Conservation (phyloP, 208 protist species). For the Leishmania guyanensis region DNA sequence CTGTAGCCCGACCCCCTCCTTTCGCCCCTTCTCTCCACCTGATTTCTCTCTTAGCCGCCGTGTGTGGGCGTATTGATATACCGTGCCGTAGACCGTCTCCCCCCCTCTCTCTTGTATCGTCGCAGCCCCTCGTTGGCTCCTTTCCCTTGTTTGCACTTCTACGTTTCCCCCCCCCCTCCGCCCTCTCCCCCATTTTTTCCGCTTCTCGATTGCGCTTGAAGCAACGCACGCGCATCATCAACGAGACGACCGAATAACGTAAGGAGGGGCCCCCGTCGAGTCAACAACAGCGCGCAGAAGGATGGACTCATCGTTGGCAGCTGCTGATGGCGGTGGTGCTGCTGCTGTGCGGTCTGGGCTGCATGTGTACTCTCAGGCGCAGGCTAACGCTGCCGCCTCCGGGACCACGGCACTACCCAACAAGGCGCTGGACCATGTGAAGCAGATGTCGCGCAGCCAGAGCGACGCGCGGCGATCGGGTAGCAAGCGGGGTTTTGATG, state of each 20-base stretch:
- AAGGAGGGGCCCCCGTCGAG: background rate
- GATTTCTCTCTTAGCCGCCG: constrained; percentile 9
- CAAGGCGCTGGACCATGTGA: constrained; percentile 32
- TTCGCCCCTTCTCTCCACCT: background rate
- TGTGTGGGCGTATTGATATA: constrained; percentile 2
- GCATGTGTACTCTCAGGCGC: constrained; percentile 20
- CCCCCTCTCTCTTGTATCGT: background rate
- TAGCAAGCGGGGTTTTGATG: constrained; percentile 79
- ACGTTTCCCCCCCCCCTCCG: background rate
- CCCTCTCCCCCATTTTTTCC: background rate
- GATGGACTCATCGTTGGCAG: constrained; percentile 27
- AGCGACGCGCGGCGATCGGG: constrained; percentile 56
- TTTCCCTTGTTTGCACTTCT: too few species aligned
- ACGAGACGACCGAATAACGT: background rate
- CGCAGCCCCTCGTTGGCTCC: background rate
- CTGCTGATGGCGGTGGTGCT: background rate
- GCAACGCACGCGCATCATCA: background rate
- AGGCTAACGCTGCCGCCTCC: constrained; percentile 13
- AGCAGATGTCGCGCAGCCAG: constrained; percentile 24
- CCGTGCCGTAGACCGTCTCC: background rate
- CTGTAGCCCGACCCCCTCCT: background rate
- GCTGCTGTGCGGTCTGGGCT: constrained; percentile 13
- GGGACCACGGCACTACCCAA: constrained; percentile 11
- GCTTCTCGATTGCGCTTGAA: too few species aligned
- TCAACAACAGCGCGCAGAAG: background rate